A percentile compares a stretch with the other conserved stretches of the same genome.
Conservation (phyloP, 2,329 filamentous ascomycete species). For the Helotiales sp. region DNA sequence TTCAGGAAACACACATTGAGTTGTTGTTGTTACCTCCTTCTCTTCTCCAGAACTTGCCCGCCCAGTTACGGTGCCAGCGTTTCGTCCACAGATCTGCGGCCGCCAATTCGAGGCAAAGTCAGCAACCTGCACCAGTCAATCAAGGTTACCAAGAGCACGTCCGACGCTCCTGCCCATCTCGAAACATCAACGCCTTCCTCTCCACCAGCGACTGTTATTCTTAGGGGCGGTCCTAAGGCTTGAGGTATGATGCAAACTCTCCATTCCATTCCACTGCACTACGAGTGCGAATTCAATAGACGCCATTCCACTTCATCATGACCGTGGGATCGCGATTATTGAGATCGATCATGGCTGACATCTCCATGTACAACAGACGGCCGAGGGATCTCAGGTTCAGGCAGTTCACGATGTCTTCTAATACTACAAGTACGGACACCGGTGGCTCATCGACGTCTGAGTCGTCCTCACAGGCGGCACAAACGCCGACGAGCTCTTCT, state of each 20-base stretch:
- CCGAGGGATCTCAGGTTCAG: conserved; percentile 25
- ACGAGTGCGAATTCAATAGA: too few species aligned
- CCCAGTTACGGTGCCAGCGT: too few species aligned
- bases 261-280: too few species aligned
- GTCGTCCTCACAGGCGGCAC: conserved; percentile 16
- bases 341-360: conserved; percentile 24
- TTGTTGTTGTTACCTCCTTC: conserved; percentile 27
- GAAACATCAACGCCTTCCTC: conserved; percentile 20
- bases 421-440: conserved; percentile 31
- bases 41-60: conserved; percentile 1
- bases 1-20: conserved; percentile 32
- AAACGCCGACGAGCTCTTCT: conserved; percentile 18
- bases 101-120: not conserved
- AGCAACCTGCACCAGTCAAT: not conserved
- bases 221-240: conserved; percentile 6
- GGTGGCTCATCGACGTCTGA: conserved; percentile 18
- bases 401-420: conserved; percentile 30
- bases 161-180: conserved; percentile 22
- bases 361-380: conserved; percentile 21
- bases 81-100: not conserved
- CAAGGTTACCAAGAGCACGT: conserved; percentile 7
- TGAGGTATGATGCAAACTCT: conserved; percentile 22
- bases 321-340: not conserved
- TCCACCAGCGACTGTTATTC: conserved; percentile 1
- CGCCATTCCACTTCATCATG: not conserved